A percentile compares a stretch with the other conserved stretches of the same genome.
These are phyloP conservation scores for Plectosphaerella sp. DNA, from an alignment of 2,329 filamentous ascomycete genomes.

Conservation along the genomic window DNA sequence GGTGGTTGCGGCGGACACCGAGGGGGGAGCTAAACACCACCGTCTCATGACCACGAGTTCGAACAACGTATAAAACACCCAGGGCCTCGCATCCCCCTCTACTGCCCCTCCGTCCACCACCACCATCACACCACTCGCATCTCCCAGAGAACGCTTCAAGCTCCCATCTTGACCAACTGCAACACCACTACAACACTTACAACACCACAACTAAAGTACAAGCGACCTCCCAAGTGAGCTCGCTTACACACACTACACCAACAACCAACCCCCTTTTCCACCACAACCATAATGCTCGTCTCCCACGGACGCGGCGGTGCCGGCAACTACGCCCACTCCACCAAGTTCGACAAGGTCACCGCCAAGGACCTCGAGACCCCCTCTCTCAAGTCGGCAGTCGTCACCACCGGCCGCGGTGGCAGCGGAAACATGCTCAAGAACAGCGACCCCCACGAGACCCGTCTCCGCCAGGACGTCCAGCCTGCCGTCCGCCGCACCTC, in stretches of 20 bases:
- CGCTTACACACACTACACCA: neutral
- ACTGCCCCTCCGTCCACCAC: neutral
- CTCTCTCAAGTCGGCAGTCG: constrained; percentile 74
- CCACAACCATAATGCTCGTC: constrained; percentile 33
- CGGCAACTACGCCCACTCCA: constrained; percentile 62
- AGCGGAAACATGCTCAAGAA: constrained; percentile 80
- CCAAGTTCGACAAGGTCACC: constrained; percentile 40
- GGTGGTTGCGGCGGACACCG: neutral
- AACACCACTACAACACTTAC: neutral
- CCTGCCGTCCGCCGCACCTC: constrained; percentile 54
- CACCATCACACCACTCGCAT: neutral
- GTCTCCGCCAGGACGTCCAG: constrained; percentile 78
- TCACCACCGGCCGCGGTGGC: constrained; percentile 87
- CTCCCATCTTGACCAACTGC: no score
- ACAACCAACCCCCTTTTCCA: neutral
- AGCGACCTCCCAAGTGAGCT: neutral
- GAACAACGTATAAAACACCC: constrained; percentile 8
- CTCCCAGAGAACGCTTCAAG: neutral
- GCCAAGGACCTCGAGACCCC: constrained; percentile 73
- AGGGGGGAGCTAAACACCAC: constrained; percentile 6
- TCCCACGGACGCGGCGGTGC: constrained; percentile 77
- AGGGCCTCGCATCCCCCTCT: neutral
- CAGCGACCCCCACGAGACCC: constrained; percentile 68
- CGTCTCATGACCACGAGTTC: constrained; percentile 3
- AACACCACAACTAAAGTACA: neutral